Evolutionary conservation across 306 rosid genomes (phyloP).

Genomic region (Vachellia collinsii): DNA sequence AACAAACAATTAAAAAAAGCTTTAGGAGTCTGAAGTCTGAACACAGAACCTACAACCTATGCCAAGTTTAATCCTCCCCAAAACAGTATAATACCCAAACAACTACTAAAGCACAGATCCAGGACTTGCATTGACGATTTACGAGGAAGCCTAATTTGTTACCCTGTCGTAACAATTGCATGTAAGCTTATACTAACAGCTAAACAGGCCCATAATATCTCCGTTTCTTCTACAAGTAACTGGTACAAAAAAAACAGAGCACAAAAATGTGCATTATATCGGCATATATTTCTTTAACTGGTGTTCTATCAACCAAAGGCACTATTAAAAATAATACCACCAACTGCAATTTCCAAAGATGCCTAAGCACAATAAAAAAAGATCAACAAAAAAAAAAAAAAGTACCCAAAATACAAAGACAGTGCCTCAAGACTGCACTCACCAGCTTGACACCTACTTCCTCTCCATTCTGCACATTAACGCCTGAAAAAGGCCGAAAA

Average conservation of each 20-base stretch:
- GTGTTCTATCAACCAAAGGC: constrained; percentile 22
- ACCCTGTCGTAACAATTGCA: constrained; percentile 12
- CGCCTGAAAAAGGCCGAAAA: constrained; percentile 61
- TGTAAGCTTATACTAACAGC: constrained; percentile 19
- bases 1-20: constrained; percentile 33
- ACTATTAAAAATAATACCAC: not conserved
- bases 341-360: constrained; percentile 20
- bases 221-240: constrained; percentile 26
- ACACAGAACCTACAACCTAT: constrained; percentile 12
- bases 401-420: constrained; percentile 16
- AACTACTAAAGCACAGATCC: constrained; percentile 19
- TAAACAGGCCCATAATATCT: constrained; percentile 19
- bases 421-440: constrained; percentile 40
- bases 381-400: not conserved
- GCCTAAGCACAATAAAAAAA: constrained; percentile 17
- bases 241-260: constrained; percentile 7
- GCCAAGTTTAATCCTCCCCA: constrained; percentile 1
- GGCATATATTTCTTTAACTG: constrained; percentile 9
- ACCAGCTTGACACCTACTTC: constrained; percentile 99
- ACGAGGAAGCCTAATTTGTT: constrained; percentile 9
- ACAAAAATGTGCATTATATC: constrained; percentile 16
- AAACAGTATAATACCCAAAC: constrained; percentile 7
- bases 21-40: constrained; percentile 5
- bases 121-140: constrained; percentile 19
- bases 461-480: constrained; percentile 91